Base-by-base conservation (phyloP, 305 asterid species). In the Fraxinus floribunda region DNA sequence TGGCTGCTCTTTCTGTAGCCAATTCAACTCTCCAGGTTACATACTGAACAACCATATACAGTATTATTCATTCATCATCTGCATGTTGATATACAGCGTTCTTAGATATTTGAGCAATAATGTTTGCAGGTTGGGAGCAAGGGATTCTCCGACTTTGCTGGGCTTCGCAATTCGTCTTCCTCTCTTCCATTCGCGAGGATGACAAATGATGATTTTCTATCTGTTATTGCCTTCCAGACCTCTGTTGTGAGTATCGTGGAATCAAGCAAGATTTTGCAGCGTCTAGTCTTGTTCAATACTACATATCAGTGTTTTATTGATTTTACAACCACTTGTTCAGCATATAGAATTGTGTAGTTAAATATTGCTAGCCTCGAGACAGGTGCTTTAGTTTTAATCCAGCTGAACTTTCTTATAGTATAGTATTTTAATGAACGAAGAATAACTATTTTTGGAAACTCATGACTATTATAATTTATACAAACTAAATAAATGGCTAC, bases 1-100 rank as follows among this genome's bases (percentile, higher is more conserved):
- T 94, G 83, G 98, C 98, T 89, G 94, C 97, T 91, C 87, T 94
- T 77, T 90, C 97, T 62, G 89, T 87, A 24, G 90, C 92, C 92
- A 89, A 89, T 82, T 84, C 92, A 39, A 92, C 99, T 81, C 94
- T 93, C 79, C 97, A 93, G 99, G 97, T 94, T 11, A 32, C 62
- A 22, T 10, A 4, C 78, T 13, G 35, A 22, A 71, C 36, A 44
- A 13, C 1, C 35, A 49, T 6, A 57, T 57, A 57, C 26, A 57
- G 68, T n/a, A 57, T 57, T 18, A 6, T 83, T 15, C 30, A 1
- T 4, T 6, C 16, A 1, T 29, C 62, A 0, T 1, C 30, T 22
- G 18, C 68, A 22, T 64, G 29, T 80, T 0, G n/a, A 3, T 22
- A 15, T 35, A 30, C 5, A 3, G 20, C 0, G 20, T 60, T 20